A percentile compares a stretch with the other conserved stretches of the same genome.
Conservation (phyloP, 768 basidiomycete genomes). For the Trametes cingulata region DNA sequence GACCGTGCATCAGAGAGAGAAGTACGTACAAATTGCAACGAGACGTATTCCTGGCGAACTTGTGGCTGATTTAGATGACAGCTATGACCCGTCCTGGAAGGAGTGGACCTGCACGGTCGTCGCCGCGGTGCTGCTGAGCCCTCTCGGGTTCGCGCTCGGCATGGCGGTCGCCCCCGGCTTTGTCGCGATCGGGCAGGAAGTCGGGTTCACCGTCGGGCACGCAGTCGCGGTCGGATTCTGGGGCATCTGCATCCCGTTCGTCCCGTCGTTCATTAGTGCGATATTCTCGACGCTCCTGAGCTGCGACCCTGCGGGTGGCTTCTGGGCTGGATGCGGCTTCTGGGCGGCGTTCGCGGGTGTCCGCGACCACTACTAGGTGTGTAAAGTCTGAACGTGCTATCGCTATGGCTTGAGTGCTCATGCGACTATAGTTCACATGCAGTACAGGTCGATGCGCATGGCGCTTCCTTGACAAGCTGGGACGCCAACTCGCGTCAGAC, state of each 20-base stretch:
- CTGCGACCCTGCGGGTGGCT: neutral
- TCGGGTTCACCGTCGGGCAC: neutral
- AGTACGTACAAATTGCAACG: neutral
- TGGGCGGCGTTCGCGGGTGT: no score
- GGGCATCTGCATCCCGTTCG: neutral
- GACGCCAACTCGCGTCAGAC: neutral
- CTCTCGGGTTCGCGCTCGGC: conserved; percentile 3
- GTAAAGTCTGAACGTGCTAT: neutral
- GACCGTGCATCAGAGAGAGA: neutral
- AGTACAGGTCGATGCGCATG: no score
- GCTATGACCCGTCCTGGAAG: neutral
- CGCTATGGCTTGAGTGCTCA: no score
- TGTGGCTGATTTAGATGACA: neutral
- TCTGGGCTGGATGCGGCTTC: neutral
- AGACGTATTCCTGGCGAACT: neutral
- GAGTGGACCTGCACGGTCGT: neutral
- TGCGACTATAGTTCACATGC: no score
- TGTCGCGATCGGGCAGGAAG: neutral
- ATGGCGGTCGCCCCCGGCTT: conserved; percentile 4
- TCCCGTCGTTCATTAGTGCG: neutral
- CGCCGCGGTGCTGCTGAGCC: neutral
- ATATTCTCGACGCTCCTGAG: neutral
- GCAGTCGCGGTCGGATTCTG: conserved; percentile 5
- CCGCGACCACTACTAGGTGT: neutral
- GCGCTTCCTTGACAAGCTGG: neutral